Evolutionary conservation across 2,329 filamentous ascomycete species (phyloP), one percentile per base, ranked within the genome.

Genomic region (Fusarium domesticum): DNA sequence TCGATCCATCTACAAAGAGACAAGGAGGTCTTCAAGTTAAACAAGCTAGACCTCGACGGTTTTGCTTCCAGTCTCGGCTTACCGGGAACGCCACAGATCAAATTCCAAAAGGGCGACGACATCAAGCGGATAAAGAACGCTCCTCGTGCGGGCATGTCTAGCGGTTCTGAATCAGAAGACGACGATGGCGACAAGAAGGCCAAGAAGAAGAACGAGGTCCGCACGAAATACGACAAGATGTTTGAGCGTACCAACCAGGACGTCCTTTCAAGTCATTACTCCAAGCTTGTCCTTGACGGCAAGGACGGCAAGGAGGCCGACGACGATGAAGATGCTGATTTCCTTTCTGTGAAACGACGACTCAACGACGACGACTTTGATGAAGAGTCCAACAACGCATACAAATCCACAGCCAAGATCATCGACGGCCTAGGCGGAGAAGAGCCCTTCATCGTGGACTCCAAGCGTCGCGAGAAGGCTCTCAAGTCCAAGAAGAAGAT

Each of bases 141-240:
- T 2, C 82, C 89, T 7, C 79, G 90, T 46, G 80, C 78, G 32
- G 74, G 77, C 39, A 68, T 88, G 36, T 87, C 65, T 65, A 87
- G 65, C 59, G 83, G 79, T 12, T 84, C 83, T 4, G 78, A 76
- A 23, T 70, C 69, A 2, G 77, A 80, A 11, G 70, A 68, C 38
- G 70, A 68, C 35, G 71, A 64, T 11, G 64, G 64, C 25, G 76
- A 77, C 59, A 72, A 71, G 45, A 72, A 73, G 54, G 70, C 73
- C 48, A 82, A 80, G 64, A 82, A 84, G 69, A 84, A 87, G 70
- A 74, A 77, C 10, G 80, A 83, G 57, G 88, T 96, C 15, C 81
- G 90, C 50, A 98, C 95, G 23, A 97, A 96, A 67, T 95, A 95
- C 65, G 90, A 98, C 67, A 85, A 89, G 57, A 97, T 98, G 93